A percentile compares a stretch with the other conserved stretches of the same genome.
phyloP scores from a whole-genome alignment of 768 basidiomycete genomes.

The Panaeolus papilionaceus region DNA sequence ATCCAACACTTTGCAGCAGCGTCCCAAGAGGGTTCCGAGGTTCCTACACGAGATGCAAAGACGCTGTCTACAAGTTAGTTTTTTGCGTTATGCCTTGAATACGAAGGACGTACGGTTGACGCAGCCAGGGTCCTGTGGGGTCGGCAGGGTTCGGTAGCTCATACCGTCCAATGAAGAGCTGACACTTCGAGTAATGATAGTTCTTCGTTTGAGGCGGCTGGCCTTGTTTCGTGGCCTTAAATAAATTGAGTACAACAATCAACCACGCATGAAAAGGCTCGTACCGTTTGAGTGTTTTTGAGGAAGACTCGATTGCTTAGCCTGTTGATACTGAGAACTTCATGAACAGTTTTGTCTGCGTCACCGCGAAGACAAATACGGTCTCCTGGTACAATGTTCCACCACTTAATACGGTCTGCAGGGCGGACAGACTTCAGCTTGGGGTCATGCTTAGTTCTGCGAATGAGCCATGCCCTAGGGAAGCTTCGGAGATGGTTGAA shows the following conservation, averaged over 20 bases:
- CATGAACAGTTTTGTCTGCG: constrained; percentile 60
- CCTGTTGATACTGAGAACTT: constrained; percentile 78
- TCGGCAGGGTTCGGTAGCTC: constrained; percentile 57
- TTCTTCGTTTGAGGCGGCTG: constrained; percentile 48
- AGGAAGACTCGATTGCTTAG: constrained; percentile 73
- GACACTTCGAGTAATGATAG: constrained; percentile 82
- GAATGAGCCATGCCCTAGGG: constrained; percentile 59
- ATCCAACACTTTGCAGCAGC: constrained; percentile 59
- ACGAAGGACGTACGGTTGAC: constrained; percentile 51
- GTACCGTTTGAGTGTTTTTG: constrained; percentile 43
- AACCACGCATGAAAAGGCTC: neutral
- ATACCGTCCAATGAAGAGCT: constrained; percentile 75
- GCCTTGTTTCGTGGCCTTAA: constrained; percentile 27
- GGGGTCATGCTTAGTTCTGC: constrained; percentile 49
- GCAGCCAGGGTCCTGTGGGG: constrained; percentile 38
- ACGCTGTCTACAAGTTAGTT: constrained; percentile 52
- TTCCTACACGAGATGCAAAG: constrained; percentile 76
- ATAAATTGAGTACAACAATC: constrained; percentile 11
- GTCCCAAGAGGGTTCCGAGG: constrained; percentile 66
- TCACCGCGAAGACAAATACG: constrained; percentile 75
- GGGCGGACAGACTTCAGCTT: constrained; percentile 62
- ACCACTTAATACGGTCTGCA: constrained; percentile 78
- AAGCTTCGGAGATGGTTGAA: constrained; percentile 70
- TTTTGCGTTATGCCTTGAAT: constrained; percentile 2
- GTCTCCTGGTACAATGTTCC: constrained; percentile 91